Conservation (phyloP, 768 basidiomycete species). For the Phylloporus arenicola region DNA sequence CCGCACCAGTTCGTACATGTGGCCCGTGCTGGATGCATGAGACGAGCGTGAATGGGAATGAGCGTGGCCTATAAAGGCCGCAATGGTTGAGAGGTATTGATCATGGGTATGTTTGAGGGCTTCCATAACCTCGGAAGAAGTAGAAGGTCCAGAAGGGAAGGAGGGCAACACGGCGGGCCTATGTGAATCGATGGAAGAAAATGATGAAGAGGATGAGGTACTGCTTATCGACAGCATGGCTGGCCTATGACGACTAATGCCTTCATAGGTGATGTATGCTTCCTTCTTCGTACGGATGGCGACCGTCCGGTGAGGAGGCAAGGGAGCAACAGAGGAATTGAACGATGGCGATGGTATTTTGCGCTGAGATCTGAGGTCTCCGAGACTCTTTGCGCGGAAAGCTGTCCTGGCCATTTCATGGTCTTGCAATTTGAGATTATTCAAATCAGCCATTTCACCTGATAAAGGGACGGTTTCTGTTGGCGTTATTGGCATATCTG, state of each 20-base stretch:
- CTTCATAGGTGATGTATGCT: slow-evolving; percentile 36
- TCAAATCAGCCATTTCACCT: slow-evolving; percentile 25
- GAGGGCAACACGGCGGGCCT: slow-evolving; percentile 40
- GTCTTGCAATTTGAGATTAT: slow-evolving; percentile 26
- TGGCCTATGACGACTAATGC: slow-evolving; percentile 38
- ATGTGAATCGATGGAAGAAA: slow-evolving; percentile 57
- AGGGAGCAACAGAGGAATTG: slow-evolving; percentile 31
- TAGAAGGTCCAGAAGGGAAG: slow-evolving; percentile 72
- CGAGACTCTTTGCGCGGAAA: slow-evolving; percentile 48
- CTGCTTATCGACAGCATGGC: slow-evolving; percentile 59
- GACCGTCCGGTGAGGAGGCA: slow-evolving; percentile 30
- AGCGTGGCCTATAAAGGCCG: slow-evolving; percentile 95
- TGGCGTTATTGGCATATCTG: slow-evolving; percentile 10
- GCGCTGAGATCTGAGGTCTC: slow-evolving; percentile 40
- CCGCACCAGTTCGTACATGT: slow-evolving; percentile 91
- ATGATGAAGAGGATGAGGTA: slow-evolving; percentile 63
- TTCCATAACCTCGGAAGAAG: slow-evolving; percentile 63
- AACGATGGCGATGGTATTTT: slow-evolving; percentile 27
- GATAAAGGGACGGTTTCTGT: slow-evolving; percentile 6
- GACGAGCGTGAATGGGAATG: slow-evolving; percentile 87
- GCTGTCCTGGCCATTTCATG: slow-evolving; percentile 28
- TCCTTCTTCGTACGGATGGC: slow-evolving; percentile 33
- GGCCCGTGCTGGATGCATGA: slow-evolving; percentile 89
- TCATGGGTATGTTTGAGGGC: slow-evolving; percentile 83
- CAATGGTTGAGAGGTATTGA: slow-evolving; percentile 86